These are phyloP conservation scores for Capronia epimyces DNA, from an alignment of 2,329 filamentous ascomycete genomes.

Conservation along the genomic window DNA sequence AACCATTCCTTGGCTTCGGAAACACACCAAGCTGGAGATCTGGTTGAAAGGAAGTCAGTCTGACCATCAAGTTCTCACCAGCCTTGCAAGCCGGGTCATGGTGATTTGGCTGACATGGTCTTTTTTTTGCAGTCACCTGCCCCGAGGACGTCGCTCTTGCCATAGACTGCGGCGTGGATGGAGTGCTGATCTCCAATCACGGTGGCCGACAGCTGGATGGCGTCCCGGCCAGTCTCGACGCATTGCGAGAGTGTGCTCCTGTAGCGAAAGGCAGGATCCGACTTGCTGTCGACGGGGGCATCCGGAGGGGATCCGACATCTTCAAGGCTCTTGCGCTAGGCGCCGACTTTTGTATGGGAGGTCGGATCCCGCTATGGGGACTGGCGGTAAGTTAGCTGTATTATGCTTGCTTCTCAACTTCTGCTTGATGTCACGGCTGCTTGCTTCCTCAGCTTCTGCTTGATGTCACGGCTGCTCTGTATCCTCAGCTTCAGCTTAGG, in stretches of 20 bases:
- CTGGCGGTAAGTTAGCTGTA: constrained; percentile 31
- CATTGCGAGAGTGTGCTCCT: constrained; percentile 21
- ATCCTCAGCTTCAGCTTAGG: too few species aligned
- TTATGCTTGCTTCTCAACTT: too few species aligned
- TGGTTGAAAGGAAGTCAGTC: constrained; percentile 28
- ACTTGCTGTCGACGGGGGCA: constrained; percentile 33
- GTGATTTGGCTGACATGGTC: background rate
- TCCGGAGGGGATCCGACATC: constrained; percentile 35
- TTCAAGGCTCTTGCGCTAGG: constrained; percentile 38
- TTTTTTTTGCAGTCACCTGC: constrained; percentile 11
- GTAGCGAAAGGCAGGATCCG: constrained; percentile 31
- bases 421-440: too few species aligned
- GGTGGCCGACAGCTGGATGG: constrained; percentile 26
- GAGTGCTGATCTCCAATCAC: constrained; percentile 25
- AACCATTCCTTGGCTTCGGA: constrained; percentile 47
- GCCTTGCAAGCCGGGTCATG: constrained; percentile 19
- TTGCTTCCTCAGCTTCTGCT: too few species aligned
- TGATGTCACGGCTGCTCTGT: too few species aligned
- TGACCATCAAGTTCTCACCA: constrained; percentile 19
- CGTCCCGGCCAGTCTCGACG: constrained; percentile 26
- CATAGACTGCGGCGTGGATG: constrained; percentile 24
- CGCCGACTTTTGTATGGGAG: constrained; percentile 34
- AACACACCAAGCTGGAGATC: constrained; percentile 31
- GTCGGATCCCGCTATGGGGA: constrained; percentile 35
- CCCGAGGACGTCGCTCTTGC: constrained; percentile 24